A percentile compares a stretch with the other conserved stretches of the same genome.
Evolutionary conservation across 495 filamentous ascomycete genomes (phyloP).

Genomic region (Paragyromitra xinjiangensis): DNA sequence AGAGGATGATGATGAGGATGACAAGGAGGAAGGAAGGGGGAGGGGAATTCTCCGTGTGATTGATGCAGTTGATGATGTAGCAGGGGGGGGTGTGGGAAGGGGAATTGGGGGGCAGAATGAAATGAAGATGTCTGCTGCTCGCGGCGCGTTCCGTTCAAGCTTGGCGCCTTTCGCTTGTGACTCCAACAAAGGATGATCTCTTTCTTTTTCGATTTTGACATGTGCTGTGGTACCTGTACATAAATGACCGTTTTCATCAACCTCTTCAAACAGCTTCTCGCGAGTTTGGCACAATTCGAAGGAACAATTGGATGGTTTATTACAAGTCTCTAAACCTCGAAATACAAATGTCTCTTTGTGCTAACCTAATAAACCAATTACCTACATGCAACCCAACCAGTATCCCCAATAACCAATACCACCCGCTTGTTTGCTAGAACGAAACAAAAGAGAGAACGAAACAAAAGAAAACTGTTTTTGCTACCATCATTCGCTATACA

Average conservation of each 20-base stretch:
- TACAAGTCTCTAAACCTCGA: not conserved
- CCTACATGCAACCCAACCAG: not conserved
- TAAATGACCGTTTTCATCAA: constrained; percentile 7
- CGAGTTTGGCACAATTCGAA: not conserved
- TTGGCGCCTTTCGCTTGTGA: constrained; percentile 27
- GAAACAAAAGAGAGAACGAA: not conserved
- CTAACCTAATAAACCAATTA: not conserved
- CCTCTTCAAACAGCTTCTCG: not conserved
- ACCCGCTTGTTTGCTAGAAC: not conserved
- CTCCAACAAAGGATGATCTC: constrained; percentile 6
- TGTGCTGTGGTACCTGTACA: not conserved
- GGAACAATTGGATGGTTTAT: not conserved
- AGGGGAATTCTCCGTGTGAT: not conserved
- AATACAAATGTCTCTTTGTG: not conserved
- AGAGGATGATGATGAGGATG: constrained; percentile 5
- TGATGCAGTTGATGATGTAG: not conserved
- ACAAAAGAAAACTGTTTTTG: not conserved
- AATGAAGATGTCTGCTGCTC: constrained; percentile 23
- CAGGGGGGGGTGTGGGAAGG: constrained; percentile 7
- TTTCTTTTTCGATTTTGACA: not conserved
- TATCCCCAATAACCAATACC: not conserved
- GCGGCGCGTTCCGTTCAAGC: constrained; percentile 12
- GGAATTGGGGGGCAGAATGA: constrained; percentile 2
- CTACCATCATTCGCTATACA: not conserved
- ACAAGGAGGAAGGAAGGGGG: constrained; percentile 12